Conservation (phyloP, 208 protist genomes). For the Vickermania ingenoplastis region DNA sequence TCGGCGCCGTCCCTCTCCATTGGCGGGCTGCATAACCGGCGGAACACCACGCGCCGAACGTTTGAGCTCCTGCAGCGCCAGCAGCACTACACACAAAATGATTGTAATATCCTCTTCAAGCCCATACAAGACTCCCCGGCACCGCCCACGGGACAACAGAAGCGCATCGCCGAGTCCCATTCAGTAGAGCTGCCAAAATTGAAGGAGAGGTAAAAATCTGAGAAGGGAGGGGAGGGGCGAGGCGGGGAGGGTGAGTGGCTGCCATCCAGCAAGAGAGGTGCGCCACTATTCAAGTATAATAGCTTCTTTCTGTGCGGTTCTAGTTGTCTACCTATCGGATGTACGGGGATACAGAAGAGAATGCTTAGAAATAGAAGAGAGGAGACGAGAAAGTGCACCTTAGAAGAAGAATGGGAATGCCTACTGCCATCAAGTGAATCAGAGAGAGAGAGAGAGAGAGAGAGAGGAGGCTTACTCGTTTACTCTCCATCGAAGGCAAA, state of each 20-base stretch:
- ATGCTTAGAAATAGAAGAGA: background rate
- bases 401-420: background rate
- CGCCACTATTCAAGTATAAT: too few species aligned
- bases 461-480: too few species aligned
- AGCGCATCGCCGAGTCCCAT: background rate
- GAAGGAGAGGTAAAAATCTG: conserved; percentile 14
- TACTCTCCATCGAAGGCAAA: too few species aligned
- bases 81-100: conserved; percentile 84
- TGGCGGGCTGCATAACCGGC: conserved; percentile 25
- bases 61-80: conserved; percentile 69
- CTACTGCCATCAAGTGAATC: too few species aligned
- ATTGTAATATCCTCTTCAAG: conserved; percentile 55
- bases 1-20: conserved; percentile 46
- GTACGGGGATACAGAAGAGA: background rate
- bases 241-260: too few species aligned
- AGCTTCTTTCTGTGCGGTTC: too few species aligned
- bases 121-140: background rate
- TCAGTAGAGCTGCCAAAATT: background rate
- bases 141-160: background rate
- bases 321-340: too few species aligned
- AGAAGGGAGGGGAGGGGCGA: too few species aligned
- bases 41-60: conserved; percentile 37
- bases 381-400: background rate
- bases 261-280: too few species aligned
- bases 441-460: too few species aligned